phyloP scores from a whole-genome alignment of 768 basidiomycete genomes.

The Termitomyces sp. region DNA sequence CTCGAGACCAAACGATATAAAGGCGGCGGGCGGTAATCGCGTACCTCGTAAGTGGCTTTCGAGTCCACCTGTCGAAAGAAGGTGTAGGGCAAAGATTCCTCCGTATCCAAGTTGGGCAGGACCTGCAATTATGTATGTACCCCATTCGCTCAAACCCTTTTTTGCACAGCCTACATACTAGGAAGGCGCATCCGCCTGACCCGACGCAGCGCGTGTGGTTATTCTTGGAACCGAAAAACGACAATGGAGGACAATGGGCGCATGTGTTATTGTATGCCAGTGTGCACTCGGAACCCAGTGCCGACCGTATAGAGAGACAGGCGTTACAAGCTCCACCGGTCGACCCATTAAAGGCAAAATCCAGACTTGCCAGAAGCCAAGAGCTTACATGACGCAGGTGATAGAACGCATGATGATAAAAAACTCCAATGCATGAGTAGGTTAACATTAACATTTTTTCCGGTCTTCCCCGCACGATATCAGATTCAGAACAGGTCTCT shows the following conservation, averaged over 20 bases:
- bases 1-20: background rate
- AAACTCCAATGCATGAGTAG: background rate
- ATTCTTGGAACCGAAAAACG: slow-evolving; percentile 1
- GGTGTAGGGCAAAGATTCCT: background rate
- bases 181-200: background rate
- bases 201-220: too few species aligned
- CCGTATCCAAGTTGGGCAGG: background rate
- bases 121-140: background rate
- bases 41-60: background rate
- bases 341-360: background rate
- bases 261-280: background rate
- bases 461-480: background rate
- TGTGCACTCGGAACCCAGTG: background rate
- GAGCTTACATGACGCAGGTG: slow-evolving; percentile 1
- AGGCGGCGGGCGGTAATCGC: background rate
- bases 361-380: background rate
- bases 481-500: background rate
- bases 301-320: background rate
- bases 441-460: background rate
- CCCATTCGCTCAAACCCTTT: background rate
- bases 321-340: background rate
- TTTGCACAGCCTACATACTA: background rate
- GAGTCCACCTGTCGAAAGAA: background rate
- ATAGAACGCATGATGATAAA: background rate
- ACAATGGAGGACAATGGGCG: background rate